These are phyloP conservation scores for Fulvia fulva DNA, from an alignment of 2,329 filamentous ascomycete species.

Conservation along the genomic window DNA sequence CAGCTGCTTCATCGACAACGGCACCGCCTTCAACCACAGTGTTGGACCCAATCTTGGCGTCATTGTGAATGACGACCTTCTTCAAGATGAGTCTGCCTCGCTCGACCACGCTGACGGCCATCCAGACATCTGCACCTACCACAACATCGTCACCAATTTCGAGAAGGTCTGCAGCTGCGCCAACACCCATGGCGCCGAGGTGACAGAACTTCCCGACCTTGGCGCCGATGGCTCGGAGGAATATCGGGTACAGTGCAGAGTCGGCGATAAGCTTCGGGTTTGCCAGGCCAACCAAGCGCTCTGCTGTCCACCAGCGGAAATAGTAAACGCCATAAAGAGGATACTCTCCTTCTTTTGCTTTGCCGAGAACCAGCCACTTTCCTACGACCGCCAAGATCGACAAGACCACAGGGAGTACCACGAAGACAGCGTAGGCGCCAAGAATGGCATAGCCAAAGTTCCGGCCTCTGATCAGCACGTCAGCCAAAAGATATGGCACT, in stretches of 20 bases:
- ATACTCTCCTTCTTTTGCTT: constrained; percentile 50
- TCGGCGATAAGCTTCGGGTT: constrained; percentile 23
- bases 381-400: constrained; percentile 42
- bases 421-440: constrained; percentile 21
- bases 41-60: constrained; percentile 22
- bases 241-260: constrained; percentile 17
- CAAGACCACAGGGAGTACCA: constrained; percentile 11
- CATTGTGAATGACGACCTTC: constrained; percentile 19
- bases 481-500: constrained; percentile 24
- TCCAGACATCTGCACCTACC: constrained; percentile 20
- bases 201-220: constrained; percentile 23
- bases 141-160: constrained; percentile 27
- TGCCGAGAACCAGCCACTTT: constrained; percentile 55
- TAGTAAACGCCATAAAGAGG: constrained; percentile 58
- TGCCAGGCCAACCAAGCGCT: constrained; percentile 17
- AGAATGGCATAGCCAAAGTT: constrained; percentile 19
- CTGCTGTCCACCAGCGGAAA: constrained; percentile 54
- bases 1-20: constrained; percentile 21
- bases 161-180: constrained; percentile 22
- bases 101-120: constrained; percentile 22
- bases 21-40: constrained; percentile 24
- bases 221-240: constrained; percentile 23
- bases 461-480: constrained; percentile 12
- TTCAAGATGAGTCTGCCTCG: constrained; percentile 23
- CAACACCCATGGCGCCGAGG: constrained; percentile 20